Conservation (phyloP, 805 yeast species). For the Nakazawaea wickerhamii region DNA sequence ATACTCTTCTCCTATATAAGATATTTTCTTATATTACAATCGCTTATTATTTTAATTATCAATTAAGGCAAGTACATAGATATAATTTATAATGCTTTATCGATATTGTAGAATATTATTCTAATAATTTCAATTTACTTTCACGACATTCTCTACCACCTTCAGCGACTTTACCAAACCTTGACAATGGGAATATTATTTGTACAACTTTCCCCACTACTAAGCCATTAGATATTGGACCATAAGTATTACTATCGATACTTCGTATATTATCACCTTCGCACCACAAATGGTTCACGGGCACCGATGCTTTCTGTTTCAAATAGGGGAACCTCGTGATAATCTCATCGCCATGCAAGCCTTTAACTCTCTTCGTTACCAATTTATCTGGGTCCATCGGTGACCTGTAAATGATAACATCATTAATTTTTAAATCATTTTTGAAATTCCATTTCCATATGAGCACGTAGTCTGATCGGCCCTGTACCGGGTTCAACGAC, state of each 20-base stretch:
- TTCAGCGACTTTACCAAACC: slow-evolving; percentile 43
- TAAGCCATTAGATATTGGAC: slow-evolving; percentile 80
- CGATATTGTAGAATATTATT: too few relatives aligned
- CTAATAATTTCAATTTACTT: slow-evolving; percentile 14
- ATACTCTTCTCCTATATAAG: too few relatives aligned
- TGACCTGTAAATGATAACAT: slow-evolving; percentile 70
- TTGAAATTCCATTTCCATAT: slow-evolving; percentile 60
- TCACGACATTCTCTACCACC: slow-evolving; percentile 52
- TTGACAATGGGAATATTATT: slow-evolving; percentile 64
- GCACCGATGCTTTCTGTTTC: slow-evolving; percentile 52
- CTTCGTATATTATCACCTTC: slow-evolving; percentile 90
- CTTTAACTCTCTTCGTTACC: slow-evolving; percentile 78
- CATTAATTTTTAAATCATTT: slow-evolving; percentile 49
- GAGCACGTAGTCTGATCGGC: slow-evolving; percentile 53
- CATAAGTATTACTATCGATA: slow-evolving; percentile 81
- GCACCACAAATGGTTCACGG: slow-evolving; percentile 85
- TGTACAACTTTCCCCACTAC: slow-evolving; percentile 69
- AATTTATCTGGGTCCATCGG: slow-evolving; percentile 75
- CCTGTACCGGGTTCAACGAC: slow-evolving; percentile 65
- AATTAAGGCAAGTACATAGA: too few relatives aligned
- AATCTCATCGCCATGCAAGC: slow-evolving; percentile 65
- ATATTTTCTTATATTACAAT: too few relatives aligned
- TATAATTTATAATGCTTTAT: too few relatives aligned
- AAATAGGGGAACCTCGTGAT: slow-evolving; percentile 65
- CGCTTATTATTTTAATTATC: too few relatives aligned